A percentile compares a stretch with the other conserved stretches of the same genome.
Conservation (phyloP, 352 stramenopile species). For the Pythium periplocum region DNA sequence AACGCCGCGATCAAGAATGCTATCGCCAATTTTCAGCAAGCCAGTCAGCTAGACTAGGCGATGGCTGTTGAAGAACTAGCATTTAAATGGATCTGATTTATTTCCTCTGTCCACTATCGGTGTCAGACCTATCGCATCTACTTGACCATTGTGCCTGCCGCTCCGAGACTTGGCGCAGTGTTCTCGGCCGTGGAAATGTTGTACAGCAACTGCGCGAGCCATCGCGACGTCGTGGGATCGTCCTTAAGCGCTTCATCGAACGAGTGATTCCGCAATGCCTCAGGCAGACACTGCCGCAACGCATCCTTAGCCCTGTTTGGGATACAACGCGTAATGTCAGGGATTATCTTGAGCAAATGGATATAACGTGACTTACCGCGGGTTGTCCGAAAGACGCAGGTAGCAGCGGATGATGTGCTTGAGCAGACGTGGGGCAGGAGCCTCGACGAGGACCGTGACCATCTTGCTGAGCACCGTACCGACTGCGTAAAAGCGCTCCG, state of each 20-base stretch:
- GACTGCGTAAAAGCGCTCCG: constrained; percentile 90
- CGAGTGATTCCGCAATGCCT: constrained; percentile 92
- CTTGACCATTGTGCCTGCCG: constrained; percentile 16
- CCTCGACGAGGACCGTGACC: constrained; percentile 91
- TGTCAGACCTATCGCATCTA: background rate
- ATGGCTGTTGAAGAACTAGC: too few species aligned
- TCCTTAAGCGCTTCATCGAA: constrained; percentile 94
- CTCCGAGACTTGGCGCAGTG: constrained; percentile 3
- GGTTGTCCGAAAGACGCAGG: constrained; percentile 90
- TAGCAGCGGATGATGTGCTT: constrained; percentile 99
- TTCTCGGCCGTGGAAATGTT: constrained; percentile 62
- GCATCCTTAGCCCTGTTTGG: constrained; percentile 91
- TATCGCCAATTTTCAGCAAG: constrained; percentile 1
- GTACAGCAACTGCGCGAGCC: constrained; percentile 93
- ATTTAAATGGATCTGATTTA: too few species aligned
- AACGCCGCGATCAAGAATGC: constrained; percentile 27
- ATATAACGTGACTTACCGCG: constrained; percentile 17
- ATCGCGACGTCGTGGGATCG: constrained; percentile 95
- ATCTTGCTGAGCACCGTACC: constrained; percentile 96
- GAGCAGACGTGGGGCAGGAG: constrained; percentile 92
- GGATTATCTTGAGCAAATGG: background rate
- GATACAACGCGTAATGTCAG: background rate
- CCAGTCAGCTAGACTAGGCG: too few species aligned
- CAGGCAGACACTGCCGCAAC: constrained; percentile 94
- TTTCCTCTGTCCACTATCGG: too few species aligned